Conservation (phyloP, 805 yeast genomes). For the Starmerella stigmatis region DNA sequence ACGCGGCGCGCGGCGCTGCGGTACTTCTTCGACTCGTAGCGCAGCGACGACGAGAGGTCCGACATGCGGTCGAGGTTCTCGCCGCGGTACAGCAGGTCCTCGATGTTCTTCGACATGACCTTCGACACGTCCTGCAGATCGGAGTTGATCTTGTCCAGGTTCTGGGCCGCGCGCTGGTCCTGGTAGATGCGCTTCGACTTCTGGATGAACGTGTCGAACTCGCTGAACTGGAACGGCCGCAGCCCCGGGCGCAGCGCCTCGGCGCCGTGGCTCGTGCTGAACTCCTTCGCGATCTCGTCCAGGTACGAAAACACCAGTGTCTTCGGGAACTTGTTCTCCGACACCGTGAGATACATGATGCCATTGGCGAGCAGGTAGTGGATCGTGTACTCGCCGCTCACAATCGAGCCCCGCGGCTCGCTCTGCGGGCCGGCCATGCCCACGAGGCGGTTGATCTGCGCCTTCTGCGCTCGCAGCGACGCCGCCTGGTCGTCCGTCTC, state of each 20-base stretch:
- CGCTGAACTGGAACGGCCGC: constrained; percentile 85
- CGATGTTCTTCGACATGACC: constrained; percentile 93
- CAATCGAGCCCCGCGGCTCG: constrained; percentile 76
- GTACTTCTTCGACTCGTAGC: constrained; percentile 77
- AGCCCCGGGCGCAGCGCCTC: constrained; percentile 48
- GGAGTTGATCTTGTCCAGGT: constrained; percentile 71
- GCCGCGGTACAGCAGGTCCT: constrained; percentile 88
- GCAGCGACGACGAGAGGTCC: constrained; percentile 69
- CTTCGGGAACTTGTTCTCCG: constrained; percentile 72
- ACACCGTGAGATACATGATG: constrained; percentile 69
- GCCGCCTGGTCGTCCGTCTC: constrained; percentile 59
- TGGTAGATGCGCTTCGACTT: constrained; percentile 84
- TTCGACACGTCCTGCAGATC: constrained; percentile 89
- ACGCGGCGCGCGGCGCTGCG: constrained; percentile 81
- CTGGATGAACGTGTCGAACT: constrained; percentile 58
- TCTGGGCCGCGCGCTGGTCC: constrained; percentile 82
- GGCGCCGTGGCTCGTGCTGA: constrained; percentile 67
- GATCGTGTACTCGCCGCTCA: constrained; percentile 61
- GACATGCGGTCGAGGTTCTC: constrained; percentile 83
- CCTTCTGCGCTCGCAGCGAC: constrained; percentile 61
- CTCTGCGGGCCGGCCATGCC: constrained; percentile 66
- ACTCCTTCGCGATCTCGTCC: constrained; percentile 71
- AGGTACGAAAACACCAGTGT: constrained; percentile 82
- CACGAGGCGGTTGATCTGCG: constrained; percentile 68
- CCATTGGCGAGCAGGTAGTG: constrained; percentile 56